phyloP scores from a whole-genome alignment of 768 basidiomycete species.

The Leccinum uliginosum region DNA sequence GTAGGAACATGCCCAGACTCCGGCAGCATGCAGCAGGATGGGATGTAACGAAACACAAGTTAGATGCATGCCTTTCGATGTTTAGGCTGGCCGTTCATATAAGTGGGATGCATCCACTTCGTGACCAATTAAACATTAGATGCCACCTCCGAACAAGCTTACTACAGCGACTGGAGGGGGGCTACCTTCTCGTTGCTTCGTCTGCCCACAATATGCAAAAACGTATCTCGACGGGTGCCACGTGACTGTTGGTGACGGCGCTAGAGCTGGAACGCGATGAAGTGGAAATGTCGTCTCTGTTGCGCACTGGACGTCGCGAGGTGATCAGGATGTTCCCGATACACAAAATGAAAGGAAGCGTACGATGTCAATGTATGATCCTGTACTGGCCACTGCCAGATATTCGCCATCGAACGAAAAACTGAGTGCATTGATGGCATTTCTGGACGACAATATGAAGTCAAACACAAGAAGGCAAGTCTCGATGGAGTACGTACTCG shows the following conservation, averaged over 20 bases:
- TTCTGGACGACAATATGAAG: conserved; percentile 35
- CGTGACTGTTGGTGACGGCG: conserved; percentile 67
- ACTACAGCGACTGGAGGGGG: conserved; percentile 65
- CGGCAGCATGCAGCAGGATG: no score
- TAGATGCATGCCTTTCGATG: not conserved
- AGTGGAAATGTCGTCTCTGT: conserved; percentile 72
- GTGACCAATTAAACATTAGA: conserved; percentile 12
- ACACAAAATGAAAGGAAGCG: conserved; percentile 18
- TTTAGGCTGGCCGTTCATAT: not conserved
- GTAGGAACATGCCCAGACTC: no score
- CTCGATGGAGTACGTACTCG: conserved; percentile 52
- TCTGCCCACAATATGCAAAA: conserved; percentile 81
- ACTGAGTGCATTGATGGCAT: conserved; percentile 67
- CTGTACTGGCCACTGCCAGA: conserved; percentile 68
- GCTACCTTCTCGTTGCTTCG: conserved; percentile 58
- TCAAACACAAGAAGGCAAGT: not conserved
- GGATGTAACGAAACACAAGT: no score
- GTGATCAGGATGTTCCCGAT: not conserved
- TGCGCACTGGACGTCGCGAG: conserved; percentile 50
- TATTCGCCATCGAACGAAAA: conserved; percentile 86
- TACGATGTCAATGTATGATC: conserved; percentile 75
- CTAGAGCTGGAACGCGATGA: conserved; percentile 71
- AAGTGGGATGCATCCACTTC: not conserved
- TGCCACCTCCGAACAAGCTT: conserved; percentile 63
- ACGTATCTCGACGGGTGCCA: conserved; percentile 83